phyloP scores from a whole-genome alignment of 495 filamentous ascomycete species.

The Neurospora africana region DNA sequence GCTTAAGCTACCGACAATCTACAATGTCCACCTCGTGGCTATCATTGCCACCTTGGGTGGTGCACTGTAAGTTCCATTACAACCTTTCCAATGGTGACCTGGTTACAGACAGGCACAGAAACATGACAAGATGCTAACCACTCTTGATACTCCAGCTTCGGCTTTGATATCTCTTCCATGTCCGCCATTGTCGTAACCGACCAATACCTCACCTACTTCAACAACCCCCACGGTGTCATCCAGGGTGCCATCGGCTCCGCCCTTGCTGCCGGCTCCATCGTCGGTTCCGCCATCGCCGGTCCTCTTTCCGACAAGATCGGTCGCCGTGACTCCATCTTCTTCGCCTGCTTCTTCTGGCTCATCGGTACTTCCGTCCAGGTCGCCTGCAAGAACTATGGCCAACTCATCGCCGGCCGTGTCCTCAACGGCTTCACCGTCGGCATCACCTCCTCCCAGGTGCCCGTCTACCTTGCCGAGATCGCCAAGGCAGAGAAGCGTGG shows the following conservation, averaged over 20 bases:
- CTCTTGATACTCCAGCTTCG: conserved; percentile 28
- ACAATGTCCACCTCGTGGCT: conserved; percentile 55
- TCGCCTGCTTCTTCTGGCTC: conserved; percentile 62
- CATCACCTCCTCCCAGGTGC: conserved; percentile 66
- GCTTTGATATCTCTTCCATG: conserved; percentile 63
- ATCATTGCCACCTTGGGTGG: conserved; percentile 52
- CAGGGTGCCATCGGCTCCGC: conserved; percentile 59
- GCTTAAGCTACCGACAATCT: conserved; percentile 37
- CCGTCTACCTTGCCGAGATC: conserved; percentile 73
- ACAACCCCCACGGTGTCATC: conserved; percentile 49
- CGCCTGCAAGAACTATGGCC: conserved; percentile 46
- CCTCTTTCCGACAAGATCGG: conserved; percentile 56
- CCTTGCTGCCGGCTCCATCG: conserved; percentile 57
- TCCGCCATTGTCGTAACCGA: conserved; percentile 59
- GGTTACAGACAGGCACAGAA: background rate
- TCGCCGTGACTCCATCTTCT: conserved; percentile 52
- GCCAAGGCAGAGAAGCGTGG: conserved; percentile 57
- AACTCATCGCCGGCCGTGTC: conserved; percentile 59
- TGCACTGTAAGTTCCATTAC: conserved; percentile 32
- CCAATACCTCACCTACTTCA: conserved; percentile 59
- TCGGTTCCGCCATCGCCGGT: conserved; percentile 53
- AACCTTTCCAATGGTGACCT: background rate
- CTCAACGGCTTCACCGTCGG: conserved; percentile 65
- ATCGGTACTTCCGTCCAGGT: conserved; percentile 59
- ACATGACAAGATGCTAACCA: background rate